Conservation (phyloP, 768 basidiomycete genomes). For the Termitomyces heimii region DNA sequence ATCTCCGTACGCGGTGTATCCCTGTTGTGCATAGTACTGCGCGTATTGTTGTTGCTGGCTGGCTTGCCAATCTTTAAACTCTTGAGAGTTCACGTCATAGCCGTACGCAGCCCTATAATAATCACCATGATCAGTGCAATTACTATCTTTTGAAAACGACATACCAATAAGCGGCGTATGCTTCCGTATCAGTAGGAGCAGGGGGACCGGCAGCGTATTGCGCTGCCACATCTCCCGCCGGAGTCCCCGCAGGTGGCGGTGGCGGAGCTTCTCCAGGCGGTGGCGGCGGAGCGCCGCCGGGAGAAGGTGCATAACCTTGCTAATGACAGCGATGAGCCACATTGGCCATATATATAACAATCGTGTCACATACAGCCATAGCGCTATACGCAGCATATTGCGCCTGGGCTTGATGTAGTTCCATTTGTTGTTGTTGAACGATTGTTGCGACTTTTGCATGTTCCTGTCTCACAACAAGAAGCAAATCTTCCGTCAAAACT, state of each 20-base stretch:
- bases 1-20: slow-evolving; percentile 28
- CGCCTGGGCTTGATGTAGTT: slow-evolving; percentile 76
- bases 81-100: slow-evolving; percentile 76
- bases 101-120: slow-evolving; percentile 65
- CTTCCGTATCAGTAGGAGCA: slow-evolving; percentile 41
- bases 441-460: slow-evolving; percentile 63
- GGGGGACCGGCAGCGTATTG: slow-evolving; percentile 31
- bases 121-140: background rate
- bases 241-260: slow-evolving; percentile 38
- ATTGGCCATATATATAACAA: background rate
- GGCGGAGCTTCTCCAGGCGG: slow-evolving; percentile 44
- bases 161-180: slow-evolving; percentile 58
- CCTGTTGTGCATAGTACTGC: slow-evolving; percentile 64
- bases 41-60: slow-evolving; percentile 69
- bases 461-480: slow-evolving; percentile 82
- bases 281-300: slow-evolving; percentile 48
- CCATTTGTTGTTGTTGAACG: slow-evolving; percentile 76
- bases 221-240: slow-evolving; percentile 37
- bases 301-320: slow-evolving; percentile 44
- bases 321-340: background rate
- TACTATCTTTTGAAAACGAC: slow-evolving; percentile 16
- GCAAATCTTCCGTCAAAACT: slow-evolving; percentile 74
- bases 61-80: slow-evolving; percentile 80
- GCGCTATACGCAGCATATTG: slow-evolving; percentile 73
- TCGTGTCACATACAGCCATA: slow-evolving; percentile 42